Evolutionary conservation across 192 early-diverging fungal species (phyloP), one percentile per base, ranked within the genome.

Genomic region (Gaertneriomyces semiglobifer): DNA sequence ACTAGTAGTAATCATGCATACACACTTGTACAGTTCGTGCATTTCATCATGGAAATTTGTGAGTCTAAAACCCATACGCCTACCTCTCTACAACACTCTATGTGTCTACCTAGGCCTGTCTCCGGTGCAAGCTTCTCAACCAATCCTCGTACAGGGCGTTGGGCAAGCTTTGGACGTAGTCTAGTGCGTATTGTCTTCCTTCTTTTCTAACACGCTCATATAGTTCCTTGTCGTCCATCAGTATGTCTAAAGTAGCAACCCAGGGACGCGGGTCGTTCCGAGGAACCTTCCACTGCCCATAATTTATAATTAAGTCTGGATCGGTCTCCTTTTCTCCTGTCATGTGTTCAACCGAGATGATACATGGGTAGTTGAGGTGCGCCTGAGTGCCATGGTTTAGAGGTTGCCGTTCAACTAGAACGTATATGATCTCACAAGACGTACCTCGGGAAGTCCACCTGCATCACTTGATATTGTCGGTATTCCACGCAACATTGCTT

Each of bases 281-380:
- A 12, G 69, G 69, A 16, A 64, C 14, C 46, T 64, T 63, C 55
- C 60, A 71, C 39, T 47, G 25, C 6, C 69, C 69, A 48, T 44
- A 65, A 39, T 50, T 54, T 1, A 41, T 41, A 7, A 71, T 48
- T 19, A 64, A 18, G 9, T 46, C 44, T 14, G 54, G 46, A 44
- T 71, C 62, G 9, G 61, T 64, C 60, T 71, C 69, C 62, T 58
- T 51, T 43, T 63, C 62, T 6, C 64, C 64, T n/a, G 69, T 58
- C 9, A 71, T 50, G 1, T 54, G 61, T 9, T 18, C 52, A 38
- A 65, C 62, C 11, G 69, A 56, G 11, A 71, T 20, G 53, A 65
- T 57, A 44, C 61, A 71, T 7, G 69, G 69, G 12, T 59, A 55
- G 54, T 33, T 41, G 14, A 71, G 46, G 52, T 71, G 69, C 19